Percentiles rank a stretch among this genome's conserved stretches.
Evolutionary conservation across 2,329 filamentous ascomycete species (phyloP).

Genomic region (Lasiodiplodia sp.): DNA sequence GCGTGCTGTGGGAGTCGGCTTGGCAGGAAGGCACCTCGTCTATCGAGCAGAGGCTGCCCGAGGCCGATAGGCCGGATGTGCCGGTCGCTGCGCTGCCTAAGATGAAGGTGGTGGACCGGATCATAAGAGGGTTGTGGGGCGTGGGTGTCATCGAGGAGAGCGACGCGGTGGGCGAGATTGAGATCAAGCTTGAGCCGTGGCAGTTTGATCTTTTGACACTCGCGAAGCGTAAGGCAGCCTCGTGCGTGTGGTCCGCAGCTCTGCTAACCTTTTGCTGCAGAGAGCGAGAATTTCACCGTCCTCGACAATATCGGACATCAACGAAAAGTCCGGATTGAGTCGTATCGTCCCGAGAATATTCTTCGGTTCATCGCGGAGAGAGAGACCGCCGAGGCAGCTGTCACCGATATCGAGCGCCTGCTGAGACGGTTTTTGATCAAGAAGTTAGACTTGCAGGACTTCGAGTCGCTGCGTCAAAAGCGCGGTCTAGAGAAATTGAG

Average conservation of each 20-base stretch:
- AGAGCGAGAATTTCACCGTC: background rate
- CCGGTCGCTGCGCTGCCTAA: constrained; percentile 34
- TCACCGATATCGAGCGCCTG: constrained; percentile 42
- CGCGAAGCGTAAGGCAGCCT: constrained; percentile 5
- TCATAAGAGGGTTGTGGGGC: constrained; percentile 44
- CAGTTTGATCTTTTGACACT: constrained; percentile 42
- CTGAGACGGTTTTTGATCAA: constrained; percentile 34
- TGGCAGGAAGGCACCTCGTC: constrained; percentile 15
- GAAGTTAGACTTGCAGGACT: constrained; percentile 37
- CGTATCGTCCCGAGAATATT: constrained; percentile 37
- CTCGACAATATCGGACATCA: constrained; percentile 40
- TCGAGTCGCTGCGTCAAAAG: constrained; percentile 34
- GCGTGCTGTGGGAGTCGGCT: background rate
- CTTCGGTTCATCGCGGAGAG: constrained; percentile 48
- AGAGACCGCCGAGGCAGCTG: constrained; percentile 44
- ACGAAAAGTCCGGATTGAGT: constrained; percentile 42
- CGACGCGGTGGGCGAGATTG: constrained; percentile 45
- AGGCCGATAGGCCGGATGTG: background rate
- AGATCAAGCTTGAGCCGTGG: constrained; percentile 44
- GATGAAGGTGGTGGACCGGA: constrained; percentile 42
- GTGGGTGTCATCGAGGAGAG: constrained; percentile 45
- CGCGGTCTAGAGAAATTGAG: constrained; percentile 28
- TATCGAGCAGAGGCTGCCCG: constrained; percentile 11
- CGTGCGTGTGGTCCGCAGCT: too few species aligned
- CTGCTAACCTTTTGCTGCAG: background rate